Conservation (phyloP, 257 asterid species). For the Ilex asprella region DNA sequence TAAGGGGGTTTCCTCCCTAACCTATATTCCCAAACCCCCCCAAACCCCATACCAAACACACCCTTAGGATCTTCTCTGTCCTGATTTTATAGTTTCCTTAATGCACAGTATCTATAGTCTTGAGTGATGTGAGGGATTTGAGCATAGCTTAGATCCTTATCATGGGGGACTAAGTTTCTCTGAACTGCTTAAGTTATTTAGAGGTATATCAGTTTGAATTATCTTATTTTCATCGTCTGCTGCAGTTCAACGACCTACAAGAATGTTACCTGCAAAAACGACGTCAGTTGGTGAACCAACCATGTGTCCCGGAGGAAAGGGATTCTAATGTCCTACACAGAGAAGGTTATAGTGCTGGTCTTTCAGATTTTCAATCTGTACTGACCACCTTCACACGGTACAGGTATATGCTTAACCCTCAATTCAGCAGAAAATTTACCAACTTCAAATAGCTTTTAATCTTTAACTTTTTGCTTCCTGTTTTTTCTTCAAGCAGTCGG, state of each 20-base stretch:
- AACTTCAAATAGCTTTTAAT: constrained; percentile 7
- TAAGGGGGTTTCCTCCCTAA: too few relatives aligned
- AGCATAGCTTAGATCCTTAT: neutral
- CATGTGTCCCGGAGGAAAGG: constrained; percentile 32
- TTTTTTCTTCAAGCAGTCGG: constrained; percentile 50
- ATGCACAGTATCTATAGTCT: too few relatives aligned
- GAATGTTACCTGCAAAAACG: constrained; percentile 80
- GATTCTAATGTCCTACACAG: constrained; percentile 29
- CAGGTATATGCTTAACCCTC: constrained; percentile 35
- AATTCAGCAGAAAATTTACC: too few relatives aligned
- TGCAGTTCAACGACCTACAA: constrained; percentile 80
- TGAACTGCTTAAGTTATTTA: constrained; percentile 1
- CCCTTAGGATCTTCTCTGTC: too few relatives aligned
- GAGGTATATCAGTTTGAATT: neutral
- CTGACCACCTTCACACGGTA: constrained; percentile 71
- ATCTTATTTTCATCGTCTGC: constrained; percentile 11
- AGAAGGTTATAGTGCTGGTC: constrained; percentile 71
- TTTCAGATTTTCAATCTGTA: constrained; percentile 76
- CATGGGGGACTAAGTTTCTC: neutral
- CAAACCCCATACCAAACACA: too few relatives aligned
- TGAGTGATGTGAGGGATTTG: too few relatives aligned
- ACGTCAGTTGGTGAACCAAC: constrained; percentile 43
- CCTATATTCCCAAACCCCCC: too few relatives aligned
- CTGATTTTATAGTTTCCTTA: too few relatives aligned
- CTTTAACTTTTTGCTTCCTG: constrained; percentile 12